phyloP scores from a whole-genome alignment of 2,329 filamentous ascomycete species.

The Neodidymelliopsis sp. region DNA sequence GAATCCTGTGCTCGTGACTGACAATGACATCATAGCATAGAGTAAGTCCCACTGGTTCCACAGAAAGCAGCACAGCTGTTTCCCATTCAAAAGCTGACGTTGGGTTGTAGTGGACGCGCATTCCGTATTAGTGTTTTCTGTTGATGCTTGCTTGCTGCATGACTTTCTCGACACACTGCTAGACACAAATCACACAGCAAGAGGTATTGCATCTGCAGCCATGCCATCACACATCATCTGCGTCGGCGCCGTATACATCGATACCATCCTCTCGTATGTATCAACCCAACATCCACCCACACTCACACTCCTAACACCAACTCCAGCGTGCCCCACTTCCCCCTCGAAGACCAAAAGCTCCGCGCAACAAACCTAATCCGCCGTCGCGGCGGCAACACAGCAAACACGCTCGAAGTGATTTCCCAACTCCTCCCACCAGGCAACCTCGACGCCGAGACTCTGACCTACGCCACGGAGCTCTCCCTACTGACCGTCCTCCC shows the following conservation, averaged over 20 bases:
- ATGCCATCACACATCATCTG: conserved; percentile 64
- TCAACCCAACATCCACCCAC: neutral
- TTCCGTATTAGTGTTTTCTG: too few relatives aligned
- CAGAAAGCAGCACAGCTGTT: conserved; percentile 2
- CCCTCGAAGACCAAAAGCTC: conserved; percentile 75
- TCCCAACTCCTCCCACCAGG: conserved; percentile 57
- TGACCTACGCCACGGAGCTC: conserved; percentile 25
- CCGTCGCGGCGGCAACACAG: conserved; percentile 75
- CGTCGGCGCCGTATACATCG: conserved; percentile 73
- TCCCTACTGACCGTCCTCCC: conserved; percentile 61
- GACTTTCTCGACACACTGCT: too few relatives aligned
- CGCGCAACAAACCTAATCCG: conserved; percentile 66
- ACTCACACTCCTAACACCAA: neutral
- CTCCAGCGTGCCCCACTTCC: conserved; percentile 69
- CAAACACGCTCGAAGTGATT: conserved; percentile 75
- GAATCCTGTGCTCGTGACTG: neutral
- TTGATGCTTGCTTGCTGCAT: too few relatives aligned
- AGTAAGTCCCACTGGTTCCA: conserved; percentile 10
- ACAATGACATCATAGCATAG: conserved; percentile 18
- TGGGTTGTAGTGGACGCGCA: too few relatives aligned
- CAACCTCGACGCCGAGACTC: neutral
- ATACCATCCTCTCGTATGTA: conserved; percentile 72
- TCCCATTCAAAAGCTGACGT: too few relatives aligned
- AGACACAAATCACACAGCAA: too few relatives aligned
- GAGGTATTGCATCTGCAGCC: too few relatives aligned